A percentile compares a stretch with the other conserved stretches of the same genome.
These are phyloP conservation scores for Alternaria dauci DNA, from an alignment of 2,329 filamentous ascomycete genomes.

Conservation along the genomic window DNA sequence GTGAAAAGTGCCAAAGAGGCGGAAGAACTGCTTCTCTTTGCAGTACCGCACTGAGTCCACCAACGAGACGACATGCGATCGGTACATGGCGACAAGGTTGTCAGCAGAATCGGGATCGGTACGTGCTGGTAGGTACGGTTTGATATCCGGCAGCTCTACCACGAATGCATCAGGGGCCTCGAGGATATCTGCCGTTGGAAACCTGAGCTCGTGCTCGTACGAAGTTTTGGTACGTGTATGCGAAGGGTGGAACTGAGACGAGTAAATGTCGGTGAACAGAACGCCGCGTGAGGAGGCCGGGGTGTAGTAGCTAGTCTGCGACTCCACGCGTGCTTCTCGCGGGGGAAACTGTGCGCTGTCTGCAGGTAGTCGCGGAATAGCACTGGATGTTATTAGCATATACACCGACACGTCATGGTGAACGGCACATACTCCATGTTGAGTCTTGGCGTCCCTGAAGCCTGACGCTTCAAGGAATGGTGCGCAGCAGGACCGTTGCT, in stretches of 20 bases:
- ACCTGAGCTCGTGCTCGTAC: slow-evolving; percentile 70
- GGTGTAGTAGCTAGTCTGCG: slow-evolving; percentile 41
- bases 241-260: slow-evolving; percentile 51
- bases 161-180: slow-evolving; percentile 70
- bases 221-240: slow-evolving; percentile 55
- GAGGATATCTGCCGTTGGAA: slow-evolving; percentile 66
- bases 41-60: slow-evolving; percentile 96
- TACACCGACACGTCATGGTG: not conserved
- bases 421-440: slow-evolving; percentile 45
- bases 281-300: slow-evolving; percentile 54
- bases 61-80: slow-evolving; percentile 92
- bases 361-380: slow-evolving; percentile 56
- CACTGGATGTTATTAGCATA: slow-evolving; percentile 38
- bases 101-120: slow-evolving; percentile 89
- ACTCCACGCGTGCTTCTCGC: slow-evolving; percentile 37
- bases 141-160: slow-evolving; percentile 84
- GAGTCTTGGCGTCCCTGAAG: slow-evolving; percentile 42
- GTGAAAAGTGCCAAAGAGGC: slow-evolving; percentile 92
- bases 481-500: slow-evolving; percentile 34
- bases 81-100: slow-evolving; percentile 85
- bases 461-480: slow-evolving; percentile 41
- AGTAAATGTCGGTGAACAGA: slow-evolving; percentile 58
- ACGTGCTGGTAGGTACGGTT: slow-evolving; percentile 77
- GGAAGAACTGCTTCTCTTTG: slow-evolving; percentile 96
- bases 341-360: slow-evolving; percentile 59